Conservation (phyloP, 2,329 filamentous ascomycete species). For the Cordyceps tenuipes region DNA sequence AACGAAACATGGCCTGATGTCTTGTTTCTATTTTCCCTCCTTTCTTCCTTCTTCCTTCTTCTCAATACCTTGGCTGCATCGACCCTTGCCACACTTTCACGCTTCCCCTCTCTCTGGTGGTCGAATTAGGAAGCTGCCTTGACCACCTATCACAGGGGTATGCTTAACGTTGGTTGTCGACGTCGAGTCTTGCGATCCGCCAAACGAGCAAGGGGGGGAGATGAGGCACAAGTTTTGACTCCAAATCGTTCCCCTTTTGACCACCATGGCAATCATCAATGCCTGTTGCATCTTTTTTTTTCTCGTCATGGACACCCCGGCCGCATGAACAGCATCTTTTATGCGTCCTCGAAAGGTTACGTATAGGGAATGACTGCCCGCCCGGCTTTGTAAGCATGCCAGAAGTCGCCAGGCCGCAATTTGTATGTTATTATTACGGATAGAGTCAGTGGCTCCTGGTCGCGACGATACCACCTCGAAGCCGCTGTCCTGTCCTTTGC, state of each 20-base stretch:
- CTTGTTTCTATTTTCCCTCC: background rate
- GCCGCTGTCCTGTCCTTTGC: background rate
- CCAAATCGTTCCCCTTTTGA: background rate
- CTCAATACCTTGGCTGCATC: background rate
- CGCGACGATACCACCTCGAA: background rate
- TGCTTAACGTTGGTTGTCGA: background rate
- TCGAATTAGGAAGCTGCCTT: slow-evolving; percentile 9
- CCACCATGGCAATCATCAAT: background rate
- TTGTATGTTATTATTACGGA: no score
- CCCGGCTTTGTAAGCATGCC: background rate
- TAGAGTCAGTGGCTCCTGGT: background rate
- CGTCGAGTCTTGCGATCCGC: background rate
- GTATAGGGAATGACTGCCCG: background rate
- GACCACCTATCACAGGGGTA: background rate
- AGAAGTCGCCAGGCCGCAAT: background rate
- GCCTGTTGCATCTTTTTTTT: background rate
- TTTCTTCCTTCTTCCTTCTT: background rate
- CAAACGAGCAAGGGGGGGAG: background rate
- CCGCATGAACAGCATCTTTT: background rate
- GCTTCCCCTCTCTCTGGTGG: background rate
- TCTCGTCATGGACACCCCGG: background rate
- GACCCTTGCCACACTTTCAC: background rate
- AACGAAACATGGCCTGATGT: background rate
- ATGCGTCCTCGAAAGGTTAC: background rate
- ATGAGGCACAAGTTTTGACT: background rate